Conservation (phyloP, 73 alveolate species). For the Durusdinium trenchii region DNA sequence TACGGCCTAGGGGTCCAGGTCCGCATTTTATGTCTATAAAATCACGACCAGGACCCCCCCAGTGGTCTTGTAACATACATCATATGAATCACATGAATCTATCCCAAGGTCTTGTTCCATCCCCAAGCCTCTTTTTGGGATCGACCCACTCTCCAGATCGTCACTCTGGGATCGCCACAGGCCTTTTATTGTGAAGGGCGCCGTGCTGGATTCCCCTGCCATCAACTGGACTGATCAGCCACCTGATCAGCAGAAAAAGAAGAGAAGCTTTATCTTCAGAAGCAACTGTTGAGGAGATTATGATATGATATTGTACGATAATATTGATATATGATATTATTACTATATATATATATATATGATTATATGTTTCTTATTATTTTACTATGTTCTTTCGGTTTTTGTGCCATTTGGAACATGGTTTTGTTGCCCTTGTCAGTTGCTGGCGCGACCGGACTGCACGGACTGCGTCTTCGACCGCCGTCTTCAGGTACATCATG, state of each 20-base stretch:
- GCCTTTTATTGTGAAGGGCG: slow-evolving; percentile 89
- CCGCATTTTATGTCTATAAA: too few species aligned
- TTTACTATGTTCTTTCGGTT: too few species aligned
- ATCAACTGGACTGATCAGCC: slow-evolving; percentile 83
- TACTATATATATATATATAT: too few species aligned
- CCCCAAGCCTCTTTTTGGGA: neutral
- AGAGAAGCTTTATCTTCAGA: neutral
- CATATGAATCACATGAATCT: neutral
- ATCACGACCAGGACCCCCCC: too few species aligned
- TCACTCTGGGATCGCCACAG: neutral
- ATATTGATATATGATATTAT: too few species aligned
- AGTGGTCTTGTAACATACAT: neutral
- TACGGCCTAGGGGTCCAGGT: too few species aligned
- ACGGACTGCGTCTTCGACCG: neutral
- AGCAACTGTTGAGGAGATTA: too few species aligned
- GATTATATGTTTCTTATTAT: too few species aligned
- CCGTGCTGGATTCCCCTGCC: slow-evolving; percentile 38
- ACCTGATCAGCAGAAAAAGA: neutral
- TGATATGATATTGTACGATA: too few species aligned
- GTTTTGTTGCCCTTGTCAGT: too few species aligned
- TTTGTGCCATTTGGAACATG: too few species aligned
- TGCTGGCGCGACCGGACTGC: too few species aligned
- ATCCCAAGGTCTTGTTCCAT: neutral
- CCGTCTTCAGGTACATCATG: slow-evolving; percentile 72
- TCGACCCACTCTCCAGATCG: neutral